Evolutionary conservation across 176 grass and related monocot genomes (phyloP), one percentile per base, ranked within the genome.

Genomic region (Urochloa ruziziensis): DNA sequence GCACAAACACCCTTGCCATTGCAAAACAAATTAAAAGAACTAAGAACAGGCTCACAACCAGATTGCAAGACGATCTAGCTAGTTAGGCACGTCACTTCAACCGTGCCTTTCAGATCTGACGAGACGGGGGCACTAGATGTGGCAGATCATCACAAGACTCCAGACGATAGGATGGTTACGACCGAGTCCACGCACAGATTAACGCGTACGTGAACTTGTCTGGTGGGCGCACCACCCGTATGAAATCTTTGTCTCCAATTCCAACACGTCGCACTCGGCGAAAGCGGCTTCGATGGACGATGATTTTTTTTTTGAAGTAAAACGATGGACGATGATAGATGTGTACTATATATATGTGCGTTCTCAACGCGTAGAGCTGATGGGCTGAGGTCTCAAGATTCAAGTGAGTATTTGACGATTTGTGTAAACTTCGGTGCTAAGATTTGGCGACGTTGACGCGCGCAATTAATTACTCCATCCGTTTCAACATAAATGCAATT

Each of bases 371-470:
- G 19, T 75, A 65, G 61, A n/a, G n/a, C n/a, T n/a, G n/a, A 5
- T 10, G 28, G 11, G 29, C 40, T 42, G 63, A 24, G 17, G 5
- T 11, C 12, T 32, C 29, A 2, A 14, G 48, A 28, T 9, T 34
- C 62, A 19, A 63, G 12, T 5, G 56, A 35, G 68, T 19, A 17
- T 29, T 27, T n/a, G n/a, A n/a, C n/a, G n/a, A n/a, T n/a, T 7
- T 23, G 36, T 30, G 34, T 24, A 65, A 64, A 0, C 79, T 87
- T 82, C 12, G 14, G 79, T 10, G 7, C 65, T 77, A 69, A 69
- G 79, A 69, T 76, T 44, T 60, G 11, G 16, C 10, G 78, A 81
- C 37, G 69, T 46, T 7, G 78, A 81, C 78, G 62, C 43, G 6
- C 42, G 3, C 43, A 49, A 2, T 49, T 49, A 62, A 30, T 7